phyloP scores from a whole-genome alignment of 2,329 filamentous ascomycete species.

The Ciborinia camelliae region DNA sequence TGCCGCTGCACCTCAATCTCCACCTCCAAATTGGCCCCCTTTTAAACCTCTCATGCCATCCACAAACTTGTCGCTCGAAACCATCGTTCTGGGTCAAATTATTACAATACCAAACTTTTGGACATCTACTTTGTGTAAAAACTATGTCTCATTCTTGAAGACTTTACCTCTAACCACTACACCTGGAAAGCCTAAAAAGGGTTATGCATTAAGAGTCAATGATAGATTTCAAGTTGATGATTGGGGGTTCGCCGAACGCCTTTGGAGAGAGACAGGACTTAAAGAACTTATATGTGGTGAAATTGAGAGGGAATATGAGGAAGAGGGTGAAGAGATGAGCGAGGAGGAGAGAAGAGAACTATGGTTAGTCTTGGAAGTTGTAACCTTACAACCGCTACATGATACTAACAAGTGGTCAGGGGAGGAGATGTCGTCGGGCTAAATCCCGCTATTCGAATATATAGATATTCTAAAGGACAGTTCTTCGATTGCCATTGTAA shows the following conservation, averaged over 20 bases:
- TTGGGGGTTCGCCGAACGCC: conserved; percentile 63
- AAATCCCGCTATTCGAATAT: conserved; percentile 85
- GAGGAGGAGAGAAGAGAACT: conserved; percentile 31
- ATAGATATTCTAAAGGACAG: conserved; percentile 80
- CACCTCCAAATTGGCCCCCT: conserved; percentile 56
- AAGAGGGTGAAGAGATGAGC: conserved; percentile 32
- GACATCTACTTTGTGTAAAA: conserved; percentile 59
- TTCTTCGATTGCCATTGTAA: conserved; percentile 92
- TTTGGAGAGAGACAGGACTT: conserved; percentile 78
- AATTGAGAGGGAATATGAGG: conserved; percentile 22
- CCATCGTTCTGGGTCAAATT: conserved; percentile 55
- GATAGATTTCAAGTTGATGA: conserved; percentile 85
- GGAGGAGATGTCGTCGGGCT: conserved; percentile 79
- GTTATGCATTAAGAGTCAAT: conserved; percentile 74
- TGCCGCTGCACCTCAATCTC: conserved; percentile 17
- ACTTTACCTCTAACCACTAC: conserved; percentile 61
- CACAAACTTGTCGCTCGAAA: conserved; percentile 53
- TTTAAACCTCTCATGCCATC: conserved; percentile 55
- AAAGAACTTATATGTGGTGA: conserved; percentile 46
- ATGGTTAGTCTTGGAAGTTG: conserved; percentile 28
- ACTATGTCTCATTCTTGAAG: conserved; percentile 59
- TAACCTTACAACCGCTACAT: not conserved
- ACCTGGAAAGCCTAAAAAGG: conserved; percentile 62
- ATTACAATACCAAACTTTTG: conserved; percentile 61
- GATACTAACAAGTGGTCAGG: conserved; percentile 48